Evolutionary conservation across 805 yeast species (phyloP).

Genomic region (Lipomyces starkeyi): DNA sequence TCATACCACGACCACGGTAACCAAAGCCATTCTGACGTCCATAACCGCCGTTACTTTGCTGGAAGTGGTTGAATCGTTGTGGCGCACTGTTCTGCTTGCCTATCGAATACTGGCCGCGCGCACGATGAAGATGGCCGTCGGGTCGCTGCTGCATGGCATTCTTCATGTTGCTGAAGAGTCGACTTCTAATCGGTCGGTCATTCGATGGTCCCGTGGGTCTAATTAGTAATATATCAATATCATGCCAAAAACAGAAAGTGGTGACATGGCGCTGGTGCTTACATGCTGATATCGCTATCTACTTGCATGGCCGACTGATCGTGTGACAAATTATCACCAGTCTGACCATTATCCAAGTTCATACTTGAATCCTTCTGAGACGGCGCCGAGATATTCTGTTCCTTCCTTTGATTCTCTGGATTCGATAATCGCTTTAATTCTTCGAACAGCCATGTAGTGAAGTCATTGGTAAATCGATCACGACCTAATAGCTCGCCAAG

Average conservation of each 20-base stretch:
- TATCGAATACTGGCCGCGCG: slow-evolving; percentile 13
- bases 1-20: slow-evolving; percentile 7
- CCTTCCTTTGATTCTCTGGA: neutral
- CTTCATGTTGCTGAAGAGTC: neutral
- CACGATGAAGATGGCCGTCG: slow-evolving; percentile 5
- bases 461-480: slow-evolving; percentile 38
- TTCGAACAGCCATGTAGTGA: slow-evolving; percentile 40
- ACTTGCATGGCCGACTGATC: neutral
- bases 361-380: neutral
- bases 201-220: slow-evolving; percentile 5
- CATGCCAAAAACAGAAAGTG: neutral
- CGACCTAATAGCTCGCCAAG: slow-evolving; percentile 40
- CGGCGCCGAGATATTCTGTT: neutral
- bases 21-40: slow-evolving; percentile 2
- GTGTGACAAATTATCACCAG: neutral
- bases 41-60: neutral
- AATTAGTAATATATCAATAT: neutral
- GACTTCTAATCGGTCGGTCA: neutral
- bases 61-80: neutral
- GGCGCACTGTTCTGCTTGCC: slow-evolving; percentile 7
- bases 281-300: neutral
- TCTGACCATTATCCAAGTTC: neutral
- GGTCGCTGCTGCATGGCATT: neutral
- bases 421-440: slow-evolving; percentile 25
- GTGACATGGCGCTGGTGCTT: neutral